Conservation (phyloP, 805 yeast species). For the Kuraishia piskuri region DNA sequence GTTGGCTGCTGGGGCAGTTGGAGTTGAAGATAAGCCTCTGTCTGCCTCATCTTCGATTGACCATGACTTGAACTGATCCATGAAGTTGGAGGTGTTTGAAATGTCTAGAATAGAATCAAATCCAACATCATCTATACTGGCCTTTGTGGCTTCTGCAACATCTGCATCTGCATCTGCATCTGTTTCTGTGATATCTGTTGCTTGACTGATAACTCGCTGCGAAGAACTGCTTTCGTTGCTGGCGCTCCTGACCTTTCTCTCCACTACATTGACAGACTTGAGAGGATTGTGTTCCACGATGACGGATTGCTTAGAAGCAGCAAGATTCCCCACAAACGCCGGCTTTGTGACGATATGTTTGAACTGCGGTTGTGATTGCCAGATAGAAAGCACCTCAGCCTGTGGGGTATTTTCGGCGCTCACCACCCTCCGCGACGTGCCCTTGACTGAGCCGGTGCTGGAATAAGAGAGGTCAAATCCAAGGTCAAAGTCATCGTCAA, state of each 20-base stretch:
- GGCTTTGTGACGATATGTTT: background rate
- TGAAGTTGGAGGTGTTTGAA: conserved; percentile 35
- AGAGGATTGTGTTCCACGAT: conserved; percentile 14
- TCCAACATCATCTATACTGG: background rate
- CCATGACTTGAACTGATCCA: conserved; percentile 24
- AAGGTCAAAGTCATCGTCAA: conserved; percentile 31
- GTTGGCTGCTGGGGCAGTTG: background rate
- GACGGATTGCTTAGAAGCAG: background rate
- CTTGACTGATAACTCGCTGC: background rate
- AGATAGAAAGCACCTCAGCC: conserved; percentile 20
- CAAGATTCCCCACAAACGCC: conserved; percentile 11
- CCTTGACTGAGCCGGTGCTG: background rate
- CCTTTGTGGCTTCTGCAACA: background rate
- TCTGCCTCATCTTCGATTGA: conserved; percentile 1
- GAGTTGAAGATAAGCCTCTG: background rate
- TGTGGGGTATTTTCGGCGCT: conserved; percentile 20
- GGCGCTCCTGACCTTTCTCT: background rate
- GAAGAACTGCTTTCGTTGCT: background rate
- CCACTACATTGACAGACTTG: conserved; percentile 27
- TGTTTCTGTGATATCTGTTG: background rate
- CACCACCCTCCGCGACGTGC: background rate
- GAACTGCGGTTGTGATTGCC: conserved; percentile 22
- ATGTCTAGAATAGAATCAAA: conserved; percentile 28
- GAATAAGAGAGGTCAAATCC: conserved; percentile 28
- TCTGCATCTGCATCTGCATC: background rate